Conservation (phyloP, 75 land plant species). For the Pinus tabuliformis region DNA sequence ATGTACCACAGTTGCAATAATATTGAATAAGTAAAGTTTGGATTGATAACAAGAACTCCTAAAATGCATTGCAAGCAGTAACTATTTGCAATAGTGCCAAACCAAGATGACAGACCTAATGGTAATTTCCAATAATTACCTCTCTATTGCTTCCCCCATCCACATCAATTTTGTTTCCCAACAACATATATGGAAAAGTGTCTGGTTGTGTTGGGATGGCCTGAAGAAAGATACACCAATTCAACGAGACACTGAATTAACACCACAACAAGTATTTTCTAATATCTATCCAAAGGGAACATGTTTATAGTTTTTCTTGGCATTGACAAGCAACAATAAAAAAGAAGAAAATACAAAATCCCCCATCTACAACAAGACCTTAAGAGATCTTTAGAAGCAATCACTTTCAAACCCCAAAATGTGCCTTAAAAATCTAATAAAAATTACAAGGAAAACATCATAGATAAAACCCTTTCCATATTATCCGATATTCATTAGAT, state of each 20-base stretch:
- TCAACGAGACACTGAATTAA: no score
- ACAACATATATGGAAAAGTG: slow-evolving; percentile 65
- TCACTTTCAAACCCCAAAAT: background rate
- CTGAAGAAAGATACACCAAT: no score
- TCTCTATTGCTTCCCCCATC: slow-evolving; percentile 83
- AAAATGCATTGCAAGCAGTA: background rate
- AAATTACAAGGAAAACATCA: background rate
- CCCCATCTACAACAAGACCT: no score
- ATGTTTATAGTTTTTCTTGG: no score
- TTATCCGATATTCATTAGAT: no score
- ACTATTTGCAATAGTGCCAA: background rate
- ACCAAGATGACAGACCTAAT: background rate
- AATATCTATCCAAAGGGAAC: no score
- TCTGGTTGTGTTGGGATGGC: no score
- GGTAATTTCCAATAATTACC: slow-evolving; percentile 29
- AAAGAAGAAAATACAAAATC: no score
- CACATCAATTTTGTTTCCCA: slow-evolving; percentile 86
- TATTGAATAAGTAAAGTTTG: background rate
- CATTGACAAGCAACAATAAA: no score
- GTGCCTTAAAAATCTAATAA: background rate
- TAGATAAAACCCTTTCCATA: no score
- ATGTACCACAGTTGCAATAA: slow-evolving; percentile 21
- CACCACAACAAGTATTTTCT: no score
- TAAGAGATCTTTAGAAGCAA: background rate
- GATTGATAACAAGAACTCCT: background rate